These are phyloP conservation scores for Cucumis sativus DNA, from an alignment of 306 rosid species.

Conservation along the genomic window Cucumber_9930_V3 NC_026660.2:11393001-11393500, in stretches of 20 bases:
- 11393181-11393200: slow-evolving; percentile 67
- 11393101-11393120: too few relatives aligned
- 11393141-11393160: slow-evolving; percentile 57
- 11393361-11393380: background rate
- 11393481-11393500: background rate
- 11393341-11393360: background rate
- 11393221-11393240: background rate
- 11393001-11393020: background rate
- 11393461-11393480: background rate
- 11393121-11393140: too few relatives aligned
- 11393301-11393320: background rate
- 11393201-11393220: slow-evolving; percentile 29
- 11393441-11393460: background rate
- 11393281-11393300: background rate
- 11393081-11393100: too few relatives aligned
- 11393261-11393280: background rate
- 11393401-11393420: background rate
- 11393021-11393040: slow-evolving; percentile 57
- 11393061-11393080: slow-evolving; percentile 32
- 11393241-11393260: background rate
- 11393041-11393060: slow-evolving; percentile 62
- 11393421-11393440: background rate
- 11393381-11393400: background rate
- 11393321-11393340: background rate
- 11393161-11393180: slow-evolving; percentile 67